Evolutionary conservation across 2,329 filamentous ascomycete genomes (phyloP).

Genomic region (Hypoxylon sp.): DNA sequence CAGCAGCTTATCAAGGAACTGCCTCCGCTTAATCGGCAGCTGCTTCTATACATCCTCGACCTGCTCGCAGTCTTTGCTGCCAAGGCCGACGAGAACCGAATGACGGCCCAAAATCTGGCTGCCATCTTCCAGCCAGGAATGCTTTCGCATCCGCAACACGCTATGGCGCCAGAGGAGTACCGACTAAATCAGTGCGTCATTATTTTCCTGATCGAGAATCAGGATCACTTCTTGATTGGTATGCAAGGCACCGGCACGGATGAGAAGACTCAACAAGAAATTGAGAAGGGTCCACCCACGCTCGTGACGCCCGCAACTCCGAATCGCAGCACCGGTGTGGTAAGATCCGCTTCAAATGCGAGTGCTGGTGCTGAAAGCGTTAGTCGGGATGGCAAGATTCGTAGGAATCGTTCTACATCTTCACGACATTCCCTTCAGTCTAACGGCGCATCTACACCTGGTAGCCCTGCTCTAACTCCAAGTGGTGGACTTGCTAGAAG

Average conservation of each 20-base stretch:
- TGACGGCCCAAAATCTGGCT: conserved; percentile 93
- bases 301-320: conserved; percentile 63
- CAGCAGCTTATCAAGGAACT: conserved; percentile 93
- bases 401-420: conserved; percentile 91
- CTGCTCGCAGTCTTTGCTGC: conserved; percentile 96
- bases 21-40: conserved; percentile 90
- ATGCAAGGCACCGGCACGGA: conserved; percentile 99
- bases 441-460: conserved; percentile 76
- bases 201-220: conserved; percentile 98
- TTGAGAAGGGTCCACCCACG: conserved; percentile 76
- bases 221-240: conserved; percentile 97
- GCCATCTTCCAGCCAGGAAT: conserved; percentile 98
- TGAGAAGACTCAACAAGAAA: conserved; percentile 75
- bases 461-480: conserved; percentile 70
- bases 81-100: conserved; percentile 95
- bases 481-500: conserved; percentile 72
- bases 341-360: conserved; percentile 85
- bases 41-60: conserved; percentile 95
- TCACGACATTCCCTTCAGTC: conserved; percentile 87
- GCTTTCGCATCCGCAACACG: conserved; percentile 91
- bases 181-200: conserved; percentile 95
- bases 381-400: conserved; percentile 80
- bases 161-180: conserved; percentile 96
- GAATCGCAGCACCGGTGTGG: conserved; percentile 66
- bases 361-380: conserved; percentile 91